These are phyloP conservation scores for Sicyos edulis DNA, from an alignment of 306 rosid genomes.

Conservation along the genomic window DNA sequence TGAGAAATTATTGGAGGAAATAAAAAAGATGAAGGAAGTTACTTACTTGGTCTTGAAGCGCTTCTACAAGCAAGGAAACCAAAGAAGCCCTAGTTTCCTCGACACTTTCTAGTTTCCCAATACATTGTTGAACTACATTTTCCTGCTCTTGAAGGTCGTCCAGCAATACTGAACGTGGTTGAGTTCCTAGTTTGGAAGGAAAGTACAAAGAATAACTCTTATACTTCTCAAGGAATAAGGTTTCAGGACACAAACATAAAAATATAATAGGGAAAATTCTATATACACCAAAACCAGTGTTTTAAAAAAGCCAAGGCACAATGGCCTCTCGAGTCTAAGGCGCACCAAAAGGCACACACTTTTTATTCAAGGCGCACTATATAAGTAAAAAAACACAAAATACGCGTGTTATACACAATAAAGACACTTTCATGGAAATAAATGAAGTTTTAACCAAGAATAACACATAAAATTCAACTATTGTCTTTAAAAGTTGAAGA, in stretches of 20 bases:
- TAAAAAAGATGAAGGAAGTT: constrained; percentile 3
- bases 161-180: constrained; percentile 44
- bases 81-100: constrained; percentile 60
- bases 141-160: constrained; percentile 69
- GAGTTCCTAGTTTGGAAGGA: constrained; percentile 45
- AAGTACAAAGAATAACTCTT: not conserved
- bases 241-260: not conserved
- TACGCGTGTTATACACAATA: no score
- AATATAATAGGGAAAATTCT: not conserved
- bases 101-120: constrained; percentile 52
- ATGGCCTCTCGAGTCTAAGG: no score
- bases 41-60: constrained; percentile 47
- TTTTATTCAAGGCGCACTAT: no score
- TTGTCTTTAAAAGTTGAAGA: no score
- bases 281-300: not conserved
- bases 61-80: constrained; percentile 65
- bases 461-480: no score
- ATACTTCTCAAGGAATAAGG: not conserved
- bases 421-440: no score
- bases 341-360: no score
- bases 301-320: no score
- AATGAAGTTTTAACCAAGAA: no score
- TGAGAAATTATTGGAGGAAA: not conserved
- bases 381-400: no score
- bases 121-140: constrained; percentile 45